These are phyloP conservation scores for Kwoniella sp. DNA, from an alignment of 768 basidiomycete species.

Conservation along the genomic window DNA sequence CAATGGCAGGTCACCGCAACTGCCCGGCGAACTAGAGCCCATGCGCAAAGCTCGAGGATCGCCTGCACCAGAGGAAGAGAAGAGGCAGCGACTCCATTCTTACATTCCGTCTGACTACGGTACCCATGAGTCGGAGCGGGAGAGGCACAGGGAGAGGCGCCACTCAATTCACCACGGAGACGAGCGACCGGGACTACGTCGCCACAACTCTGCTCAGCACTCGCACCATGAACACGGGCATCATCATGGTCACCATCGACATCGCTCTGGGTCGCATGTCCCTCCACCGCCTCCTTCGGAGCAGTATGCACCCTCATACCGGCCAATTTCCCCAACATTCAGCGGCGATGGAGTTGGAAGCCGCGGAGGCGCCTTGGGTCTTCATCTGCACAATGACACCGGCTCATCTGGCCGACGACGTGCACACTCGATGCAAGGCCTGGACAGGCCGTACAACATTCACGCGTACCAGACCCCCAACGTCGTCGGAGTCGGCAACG, in stretches of 20 bases:
- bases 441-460: conserved; percentile 14
- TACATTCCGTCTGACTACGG: conserved; percentile 2
- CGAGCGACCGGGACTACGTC: conserved; percentile 1
- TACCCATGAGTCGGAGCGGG: neutral
- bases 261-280: conserved; percentile 23
- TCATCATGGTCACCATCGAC: conserved; percentile 26
- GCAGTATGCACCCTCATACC: conserved; percentile 10
- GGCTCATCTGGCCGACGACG: conserved; percentile 13
- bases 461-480: conserved; percentile 17
- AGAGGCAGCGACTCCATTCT: conserved; percentile 7
- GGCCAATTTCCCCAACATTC: conserved; percentile 12
- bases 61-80: conserved; percentile 14
- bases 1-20: conserved; percentile 6
- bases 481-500: conserved; percentile 8
- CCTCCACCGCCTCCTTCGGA: conserved; percentile 19
- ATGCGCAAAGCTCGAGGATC: neutral
- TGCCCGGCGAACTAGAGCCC: neutral
- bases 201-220: conserved; percentile 5
- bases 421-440: conserved; percentile 32
- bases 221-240: conserved; percentile 13
- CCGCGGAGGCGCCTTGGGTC: neutral
- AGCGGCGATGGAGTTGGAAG: neutral
- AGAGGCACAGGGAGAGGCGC: conserved; percentile 12
- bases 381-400: conserved; percentile 6
- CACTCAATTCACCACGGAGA: conserved; percentile 13